A percentile compares a stretch with the other conserved stretches of the same genome.
phyloP scores from a whole-genome alignment of 1,284 basidiomycete species.

The Moniliophthora roreri region DNA sequence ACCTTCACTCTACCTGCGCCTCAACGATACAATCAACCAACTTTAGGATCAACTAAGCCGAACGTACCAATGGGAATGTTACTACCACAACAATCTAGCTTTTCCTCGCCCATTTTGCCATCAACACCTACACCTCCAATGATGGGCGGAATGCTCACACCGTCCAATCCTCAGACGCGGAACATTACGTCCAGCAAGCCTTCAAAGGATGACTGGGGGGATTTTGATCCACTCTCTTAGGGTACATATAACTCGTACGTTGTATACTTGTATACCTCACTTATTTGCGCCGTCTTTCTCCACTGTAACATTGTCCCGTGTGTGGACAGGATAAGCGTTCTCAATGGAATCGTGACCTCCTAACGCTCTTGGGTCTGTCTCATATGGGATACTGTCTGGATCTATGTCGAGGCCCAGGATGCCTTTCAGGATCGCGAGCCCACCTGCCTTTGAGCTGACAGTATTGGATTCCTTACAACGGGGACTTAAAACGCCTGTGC shows the following conservation, averaged over 20 bases:
- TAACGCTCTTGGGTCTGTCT: constrained; percentile 23
- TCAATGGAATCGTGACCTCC: constrained; percentile 49
- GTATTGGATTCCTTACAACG: constrained; percentile 66
- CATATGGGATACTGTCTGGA: constrained; percentile 38
- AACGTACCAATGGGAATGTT: constrained; percentile 1
- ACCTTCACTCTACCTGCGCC: no score
- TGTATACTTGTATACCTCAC: constrained; percentile 18
- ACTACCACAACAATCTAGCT: not conserved
- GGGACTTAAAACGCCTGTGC: constrained; percentile 60
- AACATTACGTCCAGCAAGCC: constrained; percentile 42
- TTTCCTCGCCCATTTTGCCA: constrained; percentile 23
- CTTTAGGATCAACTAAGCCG: not conserved
- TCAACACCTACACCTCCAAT: constrained; percentile 35
- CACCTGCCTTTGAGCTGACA: constrained; percentile 74
- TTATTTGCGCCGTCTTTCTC: constrained; percentile 33
- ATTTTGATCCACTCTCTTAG: constrained; percentile 73
- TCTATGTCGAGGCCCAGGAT: constrained; percentile 60
- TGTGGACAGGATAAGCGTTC: constrained; percentile 48
- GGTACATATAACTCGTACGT: constrained; percentile 17
- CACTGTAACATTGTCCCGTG: constrained; percentile 47
- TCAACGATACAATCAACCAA: not conserved
- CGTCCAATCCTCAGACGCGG: constrained; percentile 54
- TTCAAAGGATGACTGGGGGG: constrained; percentile 70
- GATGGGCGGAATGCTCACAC: constrained; percentile 56
- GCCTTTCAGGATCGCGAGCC: constrained; percentile 61